These are phyloP conservation scores for Candida succiphila DNA, from an alignment of 805 yeast genomes.

Conservation along the genomic window DNA sequence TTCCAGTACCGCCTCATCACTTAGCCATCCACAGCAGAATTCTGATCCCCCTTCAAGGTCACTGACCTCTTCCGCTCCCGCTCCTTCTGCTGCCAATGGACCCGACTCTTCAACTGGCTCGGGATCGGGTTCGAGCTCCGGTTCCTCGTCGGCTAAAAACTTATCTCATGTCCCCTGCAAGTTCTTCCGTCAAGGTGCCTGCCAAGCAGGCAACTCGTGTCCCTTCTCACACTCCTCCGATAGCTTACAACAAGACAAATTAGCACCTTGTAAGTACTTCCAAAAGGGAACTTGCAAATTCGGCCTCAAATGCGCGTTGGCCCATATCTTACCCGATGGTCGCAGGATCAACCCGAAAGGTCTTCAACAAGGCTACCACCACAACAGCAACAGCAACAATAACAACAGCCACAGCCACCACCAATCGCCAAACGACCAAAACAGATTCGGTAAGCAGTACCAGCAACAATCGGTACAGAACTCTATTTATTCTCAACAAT, in stretches of 20 bases:
- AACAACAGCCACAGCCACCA: constrained; percentile 1
- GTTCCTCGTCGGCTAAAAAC: constrained; percentile 28
- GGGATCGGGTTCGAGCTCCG: constrained; percentile 11
- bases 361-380: constrained; percentile 21
- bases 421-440: too few relatives aligned
- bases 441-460: too few relatives aligned
- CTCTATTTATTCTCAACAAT: too few relatives aligned
- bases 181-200: constrained; percentile 82
- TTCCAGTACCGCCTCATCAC: too few relatives aligned
- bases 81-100: not conserved
- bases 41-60: too few relatives aligned
- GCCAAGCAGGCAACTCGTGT: constrained; percentile 90
- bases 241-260: constrained; percentile 36
- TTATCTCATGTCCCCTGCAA: constrained; percentile 95
- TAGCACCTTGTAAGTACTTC: constrained; percentile 79
- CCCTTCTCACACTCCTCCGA: constrained; percentile 81
- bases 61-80: too few relatives aligned
- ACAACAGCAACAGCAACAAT: constrained; percentile 3
- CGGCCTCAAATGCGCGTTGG: constrained; percentile 89
- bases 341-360: constrained; percentile 56
- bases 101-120: constrained; percentile 3
- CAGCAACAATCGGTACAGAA: too few relatives aligned
- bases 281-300: constrained; percentile 96
- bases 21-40: too few relatives aligned
- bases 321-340: constrained; percentile 85